Percentiles rank a stretch among this genome's conserved stretches.
phyloP scores from a whole-genome alignment of 2,329 filamentous ascomycete genomes.

The Periconia sp. region DNA sequence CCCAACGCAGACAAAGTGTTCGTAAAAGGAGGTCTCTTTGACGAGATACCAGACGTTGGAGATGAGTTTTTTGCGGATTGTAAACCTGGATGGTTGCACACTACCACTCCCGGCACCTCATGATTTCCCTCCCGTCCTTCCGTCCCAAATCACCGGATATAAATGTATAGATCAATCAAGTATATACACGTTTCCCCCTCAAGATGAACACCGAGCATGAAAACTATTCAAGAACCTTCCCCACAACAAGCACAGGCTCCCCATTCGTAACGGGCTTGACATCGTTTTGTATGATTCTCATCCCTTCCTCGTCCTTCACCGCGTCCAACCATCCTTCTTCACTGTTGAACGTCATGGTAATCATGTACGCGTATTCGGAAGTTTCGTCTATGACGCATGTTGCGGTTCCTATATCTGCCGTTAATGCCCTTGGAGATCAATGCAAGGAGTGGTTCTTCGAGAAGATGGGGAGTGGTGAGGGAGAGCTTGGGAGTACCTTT shows the following conservation, averaged over 20 bases:
- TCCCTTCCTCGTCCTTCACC: conserved; percentile 4
- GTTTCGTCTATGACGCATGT: background rate
- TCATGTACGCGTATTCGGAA: conserved; percentile 6
- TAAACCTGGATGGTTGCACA: background rate
- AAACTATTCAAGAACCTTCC: background rate
- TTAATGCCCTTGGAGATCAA: no score
- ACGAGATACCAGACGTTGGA: conserved; percentile 11
- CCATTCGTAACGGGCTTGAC: conserved; percentile 32
- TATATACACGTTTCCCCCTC: no score
- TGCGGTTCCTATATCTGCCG: background rate
- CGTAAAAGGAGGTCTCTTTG: conserved; percentile 32
- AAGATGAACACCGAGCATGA: no score
- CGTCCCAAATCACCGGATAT: no score
- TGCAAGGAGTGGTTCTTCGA: no score
- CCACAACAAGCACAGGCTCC: conserved; percentile 29
- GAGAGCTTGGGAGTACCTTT: background rate
- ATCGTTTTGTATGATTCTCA: conserved; percentile 33
- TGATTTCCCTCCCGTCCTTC: no score
- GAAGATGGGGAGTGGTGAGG: no score
- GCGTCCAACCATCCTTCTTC: conserved; percentile 10
- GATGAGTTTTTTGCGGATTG: background rate
- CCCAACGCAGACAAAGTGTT: conserved; percentile 19
- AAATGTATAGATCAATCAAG: no score
- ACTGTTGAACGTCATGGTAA: conserved; percentile 9
- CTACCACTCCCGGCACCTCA: no score